Percentiles rank a stretch among this genome's conserved stretches.
phyloP scores from a whole-genome alignment of 192 early-diverging fungal species.

The Coemansia sp. region DNA sequence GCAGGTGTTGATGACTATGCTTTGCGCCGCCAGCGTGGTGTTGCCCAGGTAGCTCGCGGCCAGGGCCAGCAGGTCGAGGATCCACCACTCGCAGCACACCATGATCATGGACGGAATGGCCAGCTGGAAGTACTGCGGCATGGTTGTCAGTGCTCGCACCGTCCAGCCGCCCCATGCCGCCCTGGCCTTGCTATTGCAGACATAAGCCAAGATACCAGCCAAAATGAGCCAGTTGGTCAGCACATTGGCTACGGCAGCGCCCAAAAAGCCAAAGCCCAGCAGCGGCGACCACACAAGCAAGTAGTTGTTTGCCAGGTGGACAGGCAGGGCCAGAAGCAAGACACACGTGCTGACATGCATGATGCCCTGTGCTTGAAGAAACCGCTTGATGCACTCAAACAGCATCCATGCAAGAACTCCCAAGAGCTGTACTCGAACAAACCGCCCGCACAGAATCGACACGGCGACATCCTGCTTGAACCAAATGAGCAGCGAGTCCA shows the following conservation, averaged over 20 bases:
- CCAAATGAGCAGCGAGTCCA: conserved; percentile 65
- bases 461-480: conserved; percentile 75
- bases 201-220: conserved; percentile 62
- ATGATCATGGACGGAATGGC: conserved; percentile 75
- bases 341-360: conserved; percentile 83
- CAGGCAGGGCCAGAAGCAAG: conserved; percentile 64
- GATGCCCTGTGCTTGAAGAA: conserved; percentile 85
- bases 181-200: conserved; percentile 53
- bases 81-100: conserved; percentile 71
- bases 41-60: conserved; percentile 60
- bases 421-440: conserved; percentile 64
- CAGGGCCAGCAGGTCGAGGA: conserved; percentile 50
- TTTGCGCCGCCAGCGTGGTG: conserved; percentile 58
- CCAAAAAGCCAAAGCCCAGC: conserved; percentile 73
- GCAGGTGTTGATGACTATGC: conserved; percentile 57
- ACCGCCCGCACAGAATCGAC: conserved; percentile 66
- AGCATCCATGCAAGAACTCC: conserved; percentile 75
- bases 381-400: conserved; percentile 85
- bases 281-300: conserved; percentile 72
- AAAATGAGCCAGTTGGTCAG: conserved; percentile 77
- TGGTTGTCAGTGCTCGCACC: conserved; percentile 26
- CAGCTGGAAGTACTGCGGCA: conserved; percentile 58
- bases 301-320: conserved; percentile 77
- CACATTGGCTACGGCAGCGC: conserved; percentile 78
- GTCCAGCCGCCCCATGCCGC: conserved; percentile 75